Evolutionary conservation across 345 rosid genomes (phyloP).

Genomic region (Laguncularia racemosa): DNA sequence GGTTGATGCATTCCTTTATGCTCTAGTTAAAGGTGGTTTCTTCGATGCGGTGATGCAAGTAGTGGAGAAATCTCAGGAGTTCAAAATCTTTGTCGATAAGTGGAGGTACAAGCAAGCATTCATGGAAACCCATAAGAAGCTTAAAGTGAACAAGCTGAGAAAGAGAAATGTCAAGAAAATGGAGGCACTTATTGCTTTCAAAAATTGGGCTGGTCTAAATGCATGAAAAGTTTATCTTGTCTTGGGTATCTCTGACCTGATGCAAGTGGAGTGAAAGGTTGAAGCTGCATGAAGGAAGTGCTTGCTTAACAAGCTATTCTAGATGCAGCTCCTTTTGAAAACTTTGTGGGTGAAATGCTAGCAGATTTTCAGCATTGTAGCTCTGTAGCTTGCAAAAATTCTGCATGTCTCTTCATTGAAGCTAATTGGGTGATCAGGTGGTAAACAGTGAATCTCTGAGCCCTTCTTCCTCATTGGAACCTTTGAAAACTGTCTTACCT

Average conservation of each 20-base stretch:
- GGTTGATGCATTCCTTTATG: constrained; percentile 86
- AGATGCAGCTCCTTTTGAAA: no score
- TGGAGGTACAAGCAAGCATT: constrained; percentile 97
- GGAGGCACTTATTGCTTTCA: constrained; percentile 92
- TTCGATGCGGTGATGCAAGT: constrained; percentile 98
- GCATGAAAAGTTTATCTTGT: constrained; percentile 26
- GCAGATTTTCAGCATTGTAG: no score
- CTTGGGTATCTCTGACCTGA: neutral
- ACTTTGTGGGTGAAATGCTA: no score
- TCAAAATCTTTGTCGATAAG: constrained; percentile 88
- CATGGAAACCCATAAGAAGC: constrained; percentile 96
- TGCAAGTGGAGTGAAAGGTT: no score
- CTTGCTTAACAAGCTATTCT: no score
- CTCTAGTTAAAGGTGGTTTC: constrained; percentile 92
- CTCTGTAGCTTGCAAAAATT: no score
- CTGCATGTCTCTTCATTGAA: no score
- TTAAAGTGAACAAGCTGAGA: constrained; percentile 75
- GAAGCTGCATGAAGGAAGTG: no score
- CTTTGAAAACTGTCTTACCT: no score
- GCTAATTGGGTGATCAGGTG: no score
- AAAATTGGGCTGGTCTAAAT: constrained; percentile 93
- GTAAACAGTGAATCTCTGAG: no score
- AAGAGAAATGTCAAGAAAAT: constrained; percentile 75
- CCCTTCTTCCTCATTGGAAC: no score
- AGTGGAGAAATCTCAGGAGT: constrained; percentile 77